A percentile compares a stretch with the other conserved stretches of the same genome.
Conservation (phyloP, 208 protist species). For the Acanthamoeba healyi region DNA sequence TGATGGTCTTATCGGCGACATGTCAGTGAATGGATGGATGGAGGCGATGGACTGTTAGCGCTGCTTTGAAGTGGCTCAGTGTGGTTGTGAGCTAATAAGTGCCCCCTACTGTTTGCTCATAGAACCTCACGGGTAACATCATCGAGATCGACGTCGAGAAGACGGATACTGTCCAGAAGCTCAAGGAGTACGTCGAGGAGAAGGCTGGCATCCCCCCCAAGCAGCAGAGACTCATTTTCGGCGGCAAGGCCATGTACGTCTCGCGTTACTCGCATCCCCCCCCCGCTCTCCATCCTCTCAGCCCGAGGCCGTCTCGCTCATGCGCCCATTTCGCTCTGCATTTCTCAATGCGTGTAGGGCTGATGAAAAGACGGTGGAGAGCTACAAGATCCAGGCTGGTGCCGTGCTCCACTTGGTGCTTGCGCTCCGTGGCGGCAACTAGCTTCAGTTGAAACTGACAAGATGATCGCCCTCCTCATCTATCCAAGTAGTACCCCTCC, state of each 20-base stretch:
- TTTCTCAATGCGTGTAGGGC: conserved; percentile 86
- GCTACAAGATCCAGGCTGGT: conserved; percentile 92
- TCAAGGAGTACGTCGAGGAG: conserved; percentile 93
- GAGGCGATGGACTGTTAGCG: too few relatives aligned
- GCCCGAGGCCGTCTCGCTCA: too few relatives aligned
- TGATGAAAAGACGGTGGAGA: conserved; percentile 89
- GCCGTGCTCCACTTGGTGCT: conserved; percentile 93
- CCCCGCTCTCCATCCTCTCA: too few relatives aligned
- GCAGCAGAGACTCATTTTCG: conserved; percentile 92
- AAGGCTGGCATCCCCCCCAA: conserved; percentile 91
- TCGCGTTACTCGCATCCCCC: too few relatives aligned
- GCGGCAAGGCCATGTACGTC: conserved; percentile 85
- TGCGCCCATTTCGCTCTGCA: background rate
- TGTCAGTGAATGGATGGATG: too few relatives aligned
- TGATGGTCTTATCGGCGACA: conserved; percentile 39
- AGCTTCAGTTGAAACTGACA: too few relatives aligned
- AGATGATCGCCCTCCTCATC: background rate
- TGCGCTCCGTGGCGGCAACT: conserved; percentile 83
- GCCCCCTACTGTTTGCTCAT: too few relatives aligned
- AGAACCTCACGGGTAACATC: conserved; percentile 72
- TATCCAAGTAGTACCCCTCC: background rate
- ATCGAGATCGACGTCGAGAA: conserved; percentile 73
- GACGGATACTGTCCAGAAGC: conserved; percentile 82
- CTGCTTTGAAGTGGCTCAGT: too few relatives aligned
- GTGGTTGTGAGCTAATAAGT: too few relatives aligned